Percentiles rank a stretch among this genome's conserved stretches.
These are phyloP conservation scores for Agaricus blazei DNA, from an alignment of 768 basidiomycete genomes.

Conservation along the genomic window DNA sequence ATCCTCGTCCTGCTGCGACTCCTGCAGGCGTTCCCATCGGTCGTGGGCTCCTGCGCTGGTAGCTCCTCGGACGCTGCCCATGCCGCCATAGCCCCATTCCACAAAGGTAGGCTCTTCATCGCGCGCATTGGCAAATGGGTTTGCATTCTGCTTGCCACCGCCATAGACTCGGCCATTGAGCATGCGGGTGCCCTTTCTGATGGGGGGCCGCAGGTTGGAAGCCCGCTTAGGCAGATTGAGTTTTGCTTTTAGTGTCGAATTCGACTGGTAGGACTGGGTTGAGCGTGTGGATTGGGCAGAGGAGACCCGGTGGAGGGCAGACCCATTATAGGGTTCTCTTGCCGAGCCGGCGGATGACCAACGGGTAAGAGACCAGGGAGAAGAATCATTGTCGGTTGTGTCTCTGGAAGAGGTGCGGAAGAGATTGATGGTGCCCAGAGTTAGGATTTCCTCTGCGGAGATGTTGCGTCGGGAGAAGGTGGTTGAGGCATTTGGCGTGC, in stretches of 20 bases:
- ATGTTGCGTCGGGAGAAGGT: constrained; percentile 20
- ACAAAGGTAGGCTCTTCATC: constrained; percentile 81
- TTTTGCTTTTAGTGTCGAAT: constrained; percentile 12
- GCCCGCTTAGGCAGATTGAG: constrained; percentile 12
- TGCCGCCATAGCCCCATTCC: constrained; percentile 89
- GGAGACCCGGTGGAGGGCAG: constrained; percentile 30
- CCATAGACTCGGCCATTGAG: constrained; percentile 84
- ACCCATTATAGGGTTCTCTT: constrained; percentile 16
- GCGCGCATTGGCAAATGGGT: constrained; percentile 59
- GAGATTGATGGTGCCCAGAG: constrained; percentile 33
- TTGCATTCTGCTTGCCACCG: constrained; percentile 38
- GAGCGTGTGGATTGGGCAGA: constrained; percentile 20
- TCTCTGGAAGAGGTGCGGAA: constrained; percentile 29
- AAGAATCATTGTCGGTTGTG: constrained; percentile 13
- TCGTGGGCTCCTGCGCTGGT: constrained; percentile 30
- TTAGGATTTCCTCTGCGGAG: constrained; percentile 30
- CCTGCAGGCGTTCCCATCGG: constrained; percentile 20
- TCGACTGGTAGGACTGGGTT: constrained; percentile 21
- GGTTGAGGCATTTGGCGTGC: constrained; percentile 10
- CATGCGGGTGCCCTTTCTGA: constrained; percentile 53
- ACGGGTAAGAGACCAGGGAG: constrained; percentile 23
- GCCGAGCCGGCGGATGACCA: constrained; percentile 22
- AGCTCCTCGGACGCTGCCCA: constrained; percentile 57
- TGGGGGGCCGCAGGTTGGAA: constrained; percentile 10
- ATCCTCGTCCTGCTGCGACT: constrained; percentile 43